A percentile compares a stretch with the other conserved stretches of the same genome.
phyloP scores from a whole-genome alignment of 805 yeast species.

The Nakazawaea ishiwadae region DNA sequence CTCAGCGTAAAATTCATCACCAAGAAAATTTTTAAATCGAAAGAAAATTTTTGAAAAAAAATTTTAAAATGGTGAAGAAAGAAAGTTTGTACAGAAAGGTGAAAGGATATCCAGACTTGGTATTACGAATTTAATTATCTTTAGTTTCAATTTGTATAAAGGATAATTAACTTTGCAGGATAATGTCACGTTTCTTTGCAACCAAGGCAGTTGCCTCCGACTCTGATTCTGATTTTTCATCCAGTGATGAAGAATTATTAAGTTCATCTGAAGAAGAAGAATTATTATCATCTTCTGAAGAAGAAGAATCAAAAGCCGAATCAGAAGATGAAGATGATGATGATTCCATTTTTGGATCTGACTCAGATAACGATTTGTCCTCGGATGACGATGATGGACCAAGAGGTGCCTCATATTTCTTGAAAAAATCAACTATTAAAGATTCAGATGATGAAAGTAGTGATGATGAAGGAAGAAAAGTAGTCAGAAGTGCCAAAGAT shows the following conservation, averaged over 20 bases:
- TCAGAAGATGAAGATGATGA: slow-evolving; percentile 36
- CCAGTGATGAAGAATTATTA: slow-evolving; percentile 45
- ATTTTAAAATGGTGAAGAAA: neutral
- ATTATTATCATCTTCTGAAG: slow-evolving; percentile 38
- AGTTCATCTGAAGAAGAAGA: slow-evolving; percentile 59
- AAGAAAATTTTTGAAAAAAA: slow-evolving; percentile 6
- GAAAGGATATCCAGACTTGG: neutral
- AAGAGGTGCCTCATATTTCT: slow-evolving; percentile 50
- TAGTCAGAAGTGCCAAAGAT: slow-evolving; percentile 91
- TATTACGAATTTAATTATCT: neutral
- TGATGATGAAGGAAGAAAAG: slow-evolving; percentile 72
- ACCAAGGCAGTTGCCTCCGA: slow-evolving; percentile 48
- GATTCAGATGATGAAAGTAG: slow-evolving; percentile 34
- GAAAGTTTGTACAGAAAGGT: neutral
- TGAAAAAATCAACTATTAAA: slow-evolving; percentile 45
- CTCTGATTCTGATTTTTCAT: slow-evolving; percentile 50
- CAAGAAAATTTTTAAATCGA: slow-evolving; percentile 1
- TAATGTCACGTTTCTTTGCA: slow-evolving; percentile 91
- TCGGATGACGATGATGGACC: slow-evolving; percentile 44
- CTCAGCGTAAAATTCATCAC: neutral
- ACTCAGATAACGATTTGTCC: slow-evolving; percentile 41
- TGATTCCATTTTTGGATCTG: slow-evolving; percentile 38
- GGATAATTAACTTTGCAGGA: slow-evolving; percentile 1
- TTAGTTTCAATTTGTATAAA: neutral
- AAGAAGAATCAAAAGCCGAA: slow-evolving; percentile 25